Base-by-base conservation (phyloP, 2,329 filamentous ascomycete species). In the Stachybotrys echinatus region DNA sequence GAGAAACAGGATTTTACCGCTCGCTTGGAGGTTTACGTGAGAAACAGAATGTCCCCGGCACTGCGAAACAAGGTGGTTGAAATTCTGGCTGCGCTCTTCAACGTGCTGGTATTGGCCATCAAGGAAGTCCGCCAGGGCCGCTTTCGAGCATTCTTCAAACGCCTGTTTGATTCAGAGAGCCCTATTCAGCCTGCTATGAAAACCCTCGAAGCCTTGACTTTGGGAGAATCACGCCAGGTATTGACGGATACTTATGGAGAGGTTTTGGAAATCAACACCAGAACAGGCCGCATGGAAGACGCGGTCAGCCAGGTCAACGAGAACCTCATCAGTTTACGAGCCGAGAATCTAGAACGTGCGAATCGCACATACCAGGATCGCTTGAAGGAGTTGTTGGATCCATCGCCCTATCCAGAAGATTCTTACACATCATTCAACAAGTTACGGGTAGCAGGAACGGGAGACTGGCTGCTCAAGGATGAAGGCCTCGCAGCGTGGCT, bases 391-490 rank as follows among this genome's bases (percentile, higher is more conserved):
- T 64, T 75, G 0, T 49, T 76, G 0, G 61, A 62, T 20, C 74
- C 74, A 1, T 73, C 71, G 0, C 70, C 69, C 0, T 73, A 67
- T 21, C 65, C 74, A 0, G 65, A 71, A 18, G 74, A 77, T 49
- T 67, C 63, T 21, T 75, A 67, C 50, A 63, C 64, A 4, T 62
- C 65, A 20, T 73, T 76, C 42, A 67, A 64, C 20, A 71, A 69
- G 49, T 65, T 65, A 2, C 62, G 68, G 5, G 65, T 74, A 0
- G 59, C 62, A 2, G 68, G 66, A 0, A 77, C 74, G 0, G 74
- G 75, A 21, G 68, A 75, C 38, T 77, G 74, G 74, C 60, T 77
- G 8, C 58, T 70, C 3, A 49, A 63, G 1, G 74, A 77, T 50
- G 58, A 64, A 1, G 58, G 65, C 0, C 61, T 76, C 19, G 60